A percentile compares a stretch with the other conserved stretches of the same genome.
These are phyloP conservation scores for Fusarium sp. DNA, from an alignment of 2,329 filamentous ascomycete genomes.

Conservation along the genomic window DNA sequence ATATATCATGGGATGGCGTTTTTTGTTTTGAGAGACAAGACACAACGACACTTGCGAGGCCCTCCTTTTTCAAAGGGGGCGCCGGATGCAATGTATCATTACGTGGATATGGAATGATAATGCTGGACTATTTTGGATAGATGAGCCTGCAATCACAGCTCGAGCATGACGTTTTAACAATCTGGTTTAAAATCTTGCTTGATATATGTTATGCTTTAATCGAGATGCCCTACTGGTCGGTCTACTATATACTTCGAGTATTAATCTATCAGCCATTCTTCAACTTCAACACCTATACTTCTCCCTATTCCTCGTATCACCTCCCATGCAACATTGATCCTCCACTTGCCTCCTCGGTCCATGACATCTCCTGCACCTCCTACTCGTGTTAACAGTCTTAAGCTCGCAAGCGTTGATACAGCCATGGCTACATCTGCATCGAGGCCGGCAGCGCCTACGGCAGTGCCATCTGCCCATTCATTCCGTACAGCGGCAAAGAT, in stretches of 20 bases:
- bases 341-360: conserved; percentile 77
- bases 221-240: background rate
- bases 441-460: conserved; percentile 45
- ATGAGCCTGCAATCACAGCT: conserved; percentile 15
- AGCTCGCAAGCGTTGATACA: conserved; percentile 75
- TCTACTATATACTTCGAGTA: background rate
- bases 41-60: background rate
- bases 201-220: background rate
- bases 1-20: conserved; percentile 35
- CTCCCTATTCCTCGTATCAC: conserved; percentile 74
- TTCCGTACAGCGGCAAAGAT: conserved; percentile 74
- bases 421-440: conserved; percentile 68
- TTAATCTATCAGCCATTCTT: conserved; percentile 77
- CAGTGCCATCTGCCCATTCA: conserved; percentile 57
- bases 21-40: conserved; percentile 1
- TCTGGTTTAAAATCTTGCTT: background rate
- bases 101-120: conserved; percentile 34
- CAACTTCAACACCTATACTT: conserved; percentile 78
- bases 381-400: conserved; percentile 73
- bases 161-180: conserved; percentile 13
- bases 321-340: conserved; percentile 82
- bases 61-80: background rate
- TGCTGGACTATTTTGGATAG: conserved; percentile 27
- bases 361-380: conserved; percentile 68
- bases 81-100: conserved; percentile 33